Evolutionary conservation across 2,329 filamentous ascomycete genomes (phyloP).

Genomic region (Diplocarpon rosae): DNA sequence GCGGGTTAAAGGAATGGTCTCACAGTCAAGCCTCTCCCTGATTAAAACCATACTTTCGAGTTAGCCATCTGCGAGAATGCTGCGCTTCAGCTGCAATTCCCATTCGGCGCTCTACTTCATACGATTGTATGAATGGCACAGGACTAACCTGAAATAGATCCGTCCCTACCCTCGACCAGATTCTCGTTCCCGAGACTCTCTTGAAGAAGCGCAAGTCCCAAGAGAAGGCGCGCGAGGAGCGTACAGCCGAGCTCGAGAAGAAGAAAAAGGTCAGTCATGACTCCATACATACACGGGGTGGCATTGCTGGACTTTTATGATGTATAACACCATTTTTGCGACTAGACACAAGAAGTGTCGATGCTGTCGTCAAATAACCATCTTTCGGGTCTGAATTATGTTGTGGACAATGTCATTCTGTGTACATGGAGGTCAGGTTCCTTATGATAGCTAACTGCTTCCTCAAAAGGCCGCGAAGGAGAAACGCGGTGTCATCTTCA

Average conservation of each 20-base stretch:
- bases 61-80: constrained; percentile 83
- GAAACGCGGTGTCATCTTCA: constrained; percentile 98
- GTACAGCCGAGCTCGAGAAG: constrained; percentile 67
- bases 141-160: constrained; percentile 78
- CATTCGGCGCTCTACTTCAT: constrained; percentile 67
- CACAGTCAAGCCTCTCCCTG: constrained; percentile 45
- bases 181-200: constrained; percentile 97
- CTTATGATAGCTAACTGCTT: constrained; percentile 29
- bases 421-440: constrained; percentile 7
- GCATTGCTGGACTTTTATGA: constrained; percentile 48
- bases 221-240: constrained; percentile 96
- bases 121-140: constrained; percentile 51
- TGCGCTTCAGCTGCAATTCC: constrained; percentile 85
- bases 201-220: constrained; percentile 99
- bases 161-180: constrained; percentile 88
- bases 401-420: constrained; percentile 18
- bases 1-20: constrained; percentile 20
- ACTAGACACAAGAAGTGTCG: constrained; percentile 73
- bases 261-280: constrained; percentile 62
- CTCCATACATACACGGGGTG: constrained; percentile 21
- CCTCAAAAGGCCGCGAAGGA: constrained; percentile 80
- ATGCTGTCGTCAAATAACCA: constrained; percentile 99
- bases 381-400: constrained; percentile 93
- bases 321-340: constrained; percentile 76
- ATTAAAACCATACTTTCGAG: constrained; percentile 72